Base-by-base conservation (phyloP, 345 rosid genomes). In the Populus pruinosa region DNA sequence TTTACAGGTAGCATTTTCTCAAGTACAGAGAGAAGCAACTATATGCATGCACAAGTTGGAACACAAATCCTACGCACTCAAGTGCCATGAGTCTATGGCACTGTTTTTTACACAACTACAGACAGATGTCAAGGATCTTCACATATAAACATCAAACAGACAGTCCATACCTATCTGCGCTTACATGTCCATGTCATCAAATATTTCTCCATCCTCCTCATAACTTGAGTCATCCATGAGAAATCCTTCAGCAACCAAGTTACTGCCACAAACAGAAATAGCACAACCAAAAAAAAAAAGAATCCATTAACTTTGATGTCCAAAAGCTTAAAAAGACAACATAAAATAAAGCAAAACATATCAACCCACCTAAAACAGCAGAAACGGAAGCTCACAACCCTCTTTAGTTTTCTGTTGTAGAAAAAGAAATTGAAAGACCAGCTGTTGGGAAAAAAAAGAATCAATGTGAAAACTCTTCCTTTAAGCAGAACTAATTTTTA, bases 351-450 rank as follows among this genome's bases (percentile, higher is more conserved):
- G 65, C 35, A 43, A 31, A 33, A 29, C 50, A 79, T 8, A 25
- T 39, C 17, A 11, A 73, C 93, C 66, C 71, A 95, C 98, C 98
- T 93, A 74, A 88, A 35, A 81, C 99, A 93, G 86, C 89, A 84
- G 86, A 90, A 91, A n/a, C 87, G 92, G 78, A 90, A 87, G 76
- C 94, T 90, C 47, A 89, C 94, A 16, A 95, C 93, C 14, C 98
- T 94, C 90, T 91, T 93, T 79, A 85, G 91, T 83, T 95, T 95
- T 53, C 98, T 84, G 76, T 94, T 94, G 85, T 94, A 94, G 89
- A 94, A 91, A 82, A 95, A 90, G 94, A 91, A 95, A 82, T 83
- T 87, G 88, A 95, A 95, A 29, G 97, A 91, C 98, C 98, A 94
- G 85, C 98, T 94, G 92, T 53, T 79, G 27, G 29, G 1, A 27